Percentiles rank a stretch among this genome's conserved stretches.
Evolutionary conservation across 1,139 yeast genomes (phyloP).

Genomic region (Diutina mesorugosa): DNA sequence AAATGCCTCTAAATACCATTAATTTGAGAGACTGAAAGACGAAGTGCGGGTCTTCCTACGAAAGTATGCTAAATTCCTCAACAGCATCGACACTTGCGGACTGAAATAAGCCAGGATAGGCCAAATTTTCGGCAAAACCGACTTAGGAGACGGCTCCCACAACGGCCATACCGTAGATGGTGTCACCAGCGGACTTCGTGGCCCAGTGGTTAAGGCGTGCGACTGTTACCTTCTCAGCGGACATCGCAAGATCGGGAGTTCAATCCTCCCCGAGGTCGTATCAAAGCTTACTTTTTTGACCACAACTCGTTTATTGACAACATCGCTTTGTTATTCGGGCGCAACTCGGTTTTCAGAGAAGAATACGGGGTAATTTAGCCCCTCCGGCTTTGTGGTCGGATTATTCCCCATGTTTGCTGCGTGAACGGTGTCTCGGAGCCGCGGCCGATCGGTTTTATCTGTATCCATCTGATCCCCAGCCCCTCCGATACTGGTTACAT

Average conservation of each 20-base stretch:
- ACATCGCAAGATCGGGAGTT: slow-evolving; percentile 1
- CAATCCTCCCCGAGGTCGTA: slow-evolving; percentile 1
- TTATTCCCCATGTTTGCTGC: background rate
- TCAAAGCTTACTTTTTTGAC: background rate
- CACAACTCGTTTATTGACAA: too few species aligned
- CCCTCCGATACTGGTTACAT: too few species aligned
- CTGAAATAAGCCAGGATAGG: too few species aligned
- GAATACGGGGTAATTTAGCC: background rate
- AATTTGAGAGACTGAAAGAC: too few species aligned
- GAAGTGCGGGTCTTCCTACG: too few species aligned
- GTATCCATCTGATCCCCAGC: too few species aligned
- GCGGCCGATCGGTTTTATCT: too few species aligned
- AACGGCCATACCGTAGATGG: too few species aligned
- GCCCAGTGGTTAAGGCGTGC: slow-evolving; percentile 2
- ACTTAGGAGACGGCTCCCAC: too few species aligned
- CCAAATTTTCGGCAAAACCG: too few species aligned
- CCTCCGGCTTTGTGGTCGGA: background rate
- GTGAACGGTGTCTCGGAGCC: background rate
- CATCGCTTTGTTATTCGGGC: too few species aligned
- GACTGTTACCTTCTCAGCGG: background rate
- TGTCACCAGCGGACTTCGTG: background rate
- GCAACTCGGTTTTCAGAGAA: background rate
- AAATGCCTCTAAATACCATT: too few species aligned
- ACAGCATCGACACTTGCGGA: background rate
- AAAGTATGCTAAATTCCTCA: background rate